phyloP scores from a whole-genome alignment of 108 stramenopile species.

The Seminavis robusta region DNA sequence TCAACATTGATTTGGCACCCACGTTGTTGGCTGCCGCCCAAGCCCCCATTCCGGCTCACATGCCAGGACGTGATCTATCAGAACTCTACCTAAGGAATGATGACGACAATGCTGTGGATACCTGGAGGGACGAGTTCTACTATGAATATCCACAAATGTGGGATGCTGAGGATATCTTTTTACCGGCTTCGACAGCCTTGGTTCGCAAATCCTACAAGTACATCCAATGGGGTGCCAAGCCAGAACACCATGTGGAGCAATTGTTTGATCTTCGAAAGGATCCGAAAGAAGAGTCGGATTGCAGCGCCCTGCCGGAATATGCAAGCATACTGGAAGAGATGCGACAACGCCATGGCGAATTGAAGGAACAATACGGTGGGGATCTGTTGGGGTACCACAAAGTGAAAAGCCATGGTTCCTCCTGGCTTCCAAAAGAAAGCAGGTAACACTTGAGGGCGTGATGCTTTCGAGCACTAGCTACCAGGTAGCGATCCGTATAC shows the following conservation, averaged over 20 bases:
- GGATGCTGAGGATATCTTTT: too few species aligned
- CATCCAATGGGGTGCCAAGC: constrained; percentile 85
- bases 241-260: constrained; percentile 69
- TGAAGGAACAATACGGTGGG: too few species aligned
- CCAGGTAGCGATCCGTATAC: too few species aligned
- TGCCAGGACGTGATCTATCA: constrained; percentile 77
- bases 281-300: constrained; percentile 70
- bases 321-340: too few species aligned
- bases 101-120: constrained; percentile 1
- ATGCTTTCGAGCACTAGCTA: too few species aligned
- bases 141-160: constrained; percentile 66
- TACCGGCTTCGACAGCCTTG: constrained; percentile 60
- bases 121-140: constrained; percentile 76
- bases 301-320: too few species aligned
- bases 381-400: too few species aligned
- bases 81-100: constrained; percentile 51
- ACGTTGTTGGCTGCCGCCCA: constrained; percentile 71
- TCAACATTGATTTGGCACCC: constrained; percentile 78
- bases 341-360: too few species aligned
- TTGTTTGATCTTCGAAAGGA: constrained; percentile 70
- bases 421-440: too few species aligned
- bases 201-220: constrained; percentile 74
- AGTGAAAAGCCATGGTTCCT: too few species aligned
- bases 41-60: constrained; percentile 39
- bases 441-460: too few species aligned